These are phyloP conservation scores for Populus davidiana DNA, from an alignment of 345 rosid species.

Conservation along the genomic window DNA sequence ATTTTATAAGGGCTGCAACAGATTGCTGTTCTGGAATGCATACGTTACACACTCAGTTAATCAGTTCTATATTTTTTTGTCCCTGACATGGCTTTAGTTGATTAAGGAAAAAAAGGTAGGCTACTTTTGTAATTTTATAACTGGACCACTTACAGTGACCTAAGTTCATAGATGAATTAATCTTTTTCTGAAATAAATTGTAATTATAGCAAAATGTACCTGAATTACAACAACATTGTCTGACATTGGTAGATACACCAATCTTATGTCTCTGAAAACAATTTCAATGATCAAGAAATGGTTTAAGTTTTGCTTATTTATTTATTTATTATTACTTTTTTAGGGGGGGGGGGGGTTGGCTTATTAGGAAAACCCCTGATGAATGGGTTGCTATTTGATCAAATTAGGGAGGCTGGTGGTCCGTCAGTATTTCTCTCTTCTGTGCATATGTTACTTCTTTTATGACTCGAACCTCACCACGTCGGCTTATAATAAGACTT, in stretches of 20 bases:
- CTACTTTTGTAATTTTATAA: background rate
- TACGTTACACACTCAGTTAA: background rate
- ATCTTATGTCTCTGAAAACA: background rate
- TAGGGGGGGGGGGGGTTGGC: background rate
- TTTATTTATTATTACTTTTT: background rate
- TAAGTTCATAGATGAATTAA: background rate
- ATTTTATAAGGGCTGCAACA: background rate
- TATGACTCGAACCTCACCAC: background rate
- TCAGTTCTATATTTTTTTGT: background rate
- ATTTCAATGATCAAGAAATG: background rate
- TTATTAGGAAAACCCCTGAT: background rate
- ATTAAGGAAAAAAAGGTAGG: background rate
- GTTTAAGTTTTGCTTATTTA: background rate
- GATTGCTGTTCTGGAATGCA: background rate
- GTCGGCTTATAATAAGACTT: background rate
- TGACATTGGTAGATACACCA: background rate
- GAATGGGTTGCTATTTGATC: background rate
- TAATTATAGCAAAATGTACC: background rate
- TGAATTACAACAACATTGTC: background rate
- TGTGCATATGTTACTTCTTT: background rate
- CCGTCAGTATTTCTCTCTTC: background rate
- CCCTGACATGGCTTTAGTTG: background rate
- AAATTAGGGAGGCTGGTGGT: background rate
- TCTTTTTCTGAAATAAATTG: background rate
- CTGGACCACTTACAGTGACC: background rate